phyloP scores from a whole-genome alignment of 495 filamentous ascomycete genomes.

The Pyronema domesticum region DNA sequence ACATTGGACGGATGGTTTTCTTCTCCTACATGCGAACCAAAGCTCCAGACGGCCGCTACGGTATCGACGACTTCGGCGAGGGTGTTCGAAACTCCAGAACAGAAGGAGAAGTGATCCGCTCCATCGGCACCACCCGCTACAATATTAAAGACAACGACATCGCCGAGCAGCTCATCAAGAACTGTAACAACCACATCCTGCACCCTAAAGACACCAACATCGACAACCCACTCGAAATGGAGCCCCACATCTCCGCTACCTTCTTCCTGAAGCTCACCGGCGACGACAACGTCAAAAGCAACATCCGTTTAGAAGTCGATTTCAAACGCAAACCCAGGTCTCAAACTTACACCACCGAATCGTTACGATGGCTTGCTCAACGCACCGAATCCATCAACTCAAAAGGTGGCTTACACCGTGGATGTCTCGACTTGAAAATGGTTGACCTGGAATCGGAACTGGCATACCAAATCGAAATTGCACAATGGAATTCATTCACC shows the following conservation, averaged over 20 bases:
- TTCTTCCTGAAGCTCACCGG: conserved; percentile 12
- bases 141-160: conserved; percentile 15
- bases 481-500: conserved; percentile 6
- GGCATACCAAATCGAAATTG: conserved; percentile 22
- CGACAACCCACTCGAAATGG: background rate
- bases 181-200: conserved; percentile 17
- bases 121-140: background rate
- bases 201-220: conserved; percentile 12
- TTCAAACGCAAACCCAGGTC: conserved; percentile 17
- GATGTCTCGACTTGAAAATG: conserved; percentile 18
- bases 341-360: background rate
- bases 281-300: conserved; percentile 6
- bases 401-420: background rate
- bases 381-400: background rate
- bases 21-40: conserved; percentile 12
- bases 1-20: conserved; percentile 20
- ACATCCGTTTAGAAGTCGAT: conserved; percentile 18
- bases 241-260: conserved; percentile 14
- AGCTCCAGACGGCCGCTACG: conserved; percentile 2
- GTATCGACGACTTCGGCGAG: conserved; percentile 8
- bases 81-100: conserved; percentile 8
- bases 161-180: conserved; percentile 15
- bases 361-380: background rate
- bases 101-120: conserved; percentile 15
- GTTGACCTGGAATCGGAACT: conserved; percentile 20